Base-by-base conservation (phyloP, 2,329 filamentous ascomycete species). In the Fusarium incarnatum region DNA sequence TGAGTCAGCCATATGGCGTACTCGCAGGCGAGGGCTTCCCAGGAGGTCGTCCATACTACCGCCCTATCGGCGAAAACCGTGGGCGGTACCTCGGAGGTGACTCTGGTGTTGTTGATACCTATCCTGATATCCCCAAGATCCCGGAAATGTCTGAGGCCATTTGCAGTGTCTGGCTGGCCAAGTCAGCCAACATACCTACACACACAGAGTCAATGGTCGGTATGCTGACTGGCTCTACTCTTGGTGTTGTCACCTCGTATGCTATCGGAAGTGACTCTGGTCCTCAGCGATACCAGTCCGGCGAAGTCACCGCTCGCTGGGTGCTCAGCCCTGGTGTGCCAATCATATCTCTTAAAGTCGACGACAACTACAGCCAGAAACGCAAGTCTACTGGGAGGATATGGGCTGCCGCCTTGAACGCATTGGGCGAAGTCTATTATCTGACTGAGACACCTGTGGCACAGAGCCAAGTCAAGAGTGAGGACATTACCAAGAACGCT, bases 361-460 rank as follows among this genome's bases (percentile, higher is more conserved):
- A 99, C 75, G 94, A 97, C 28, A 89, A 89, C 55, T 96, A 94
- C 79, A 94, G 87, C 50, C 79, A 86, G 27, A 91, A 89, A 72
- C 90, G 94, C 30, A 90, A 91, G 76, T 83, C 87, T 6, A 84
- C 90, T 52, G 87, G 88, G 15, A 90, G 94, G 28, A 87, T 96
- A 15, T 98, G 94, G 94, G 94, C 93, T n/a, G 91, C 95, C 44
- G 93, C 89, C n/a, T 81, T 99, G 55, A 99, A 99, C 77, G 95
- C 96, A 0, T 84, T 99, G 11, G 96, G 96, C 2, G 96, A 99
- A 78, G 84, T 97, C 0, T 98, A 91, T 79, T 97, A 95, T 73
- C 83, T 98, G 3, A 91, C 88, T 3, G 89, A 93, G 50, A 85
- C 91, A 9, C 94, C 93, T 37, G 82, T 86, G 22, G 83, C 87